Evolutionary conservation across 2,329 filamentous ascomycete species (phyloP).

Genomic region (Talaromyces pinophilus): DNA sequence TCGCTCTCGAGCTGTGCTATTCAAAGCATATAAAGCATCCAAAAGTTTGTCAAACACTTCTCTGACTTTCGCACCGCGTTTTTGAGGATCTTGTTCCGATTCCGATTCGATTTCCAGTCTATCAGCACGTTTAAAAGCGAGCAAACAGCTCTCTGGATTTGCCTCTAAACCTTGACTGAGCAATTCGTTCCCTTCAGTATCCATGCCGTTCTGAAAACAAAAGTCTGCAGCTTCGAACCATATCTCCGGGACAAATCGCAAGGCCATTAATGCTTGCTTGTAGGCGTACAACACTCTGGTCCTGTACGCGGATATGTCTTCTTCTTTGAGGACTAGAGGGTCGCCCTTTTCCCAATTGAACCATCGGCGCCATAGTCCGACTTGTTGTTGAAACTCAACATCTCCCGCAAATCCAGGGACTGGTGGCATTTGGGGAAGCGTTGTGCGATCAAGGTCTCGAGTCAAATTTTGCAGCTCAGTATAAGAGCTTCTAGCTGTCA

Average conservation of each 20-base stretch:
- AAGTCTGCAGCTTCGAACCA: constrained; percentile 96
- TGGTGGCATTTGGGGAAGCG: constrained; percentile 78
- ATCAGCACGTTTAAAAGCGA: constrained; percentile 88
- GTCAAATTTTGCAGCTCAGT: constrained; percentile 89
- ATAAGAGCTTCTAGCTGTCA: constrained; percentile 90
- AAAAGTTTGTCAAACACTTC: constrained; percentile 82
- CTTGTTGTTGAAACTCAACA: constrained; percentile 78
- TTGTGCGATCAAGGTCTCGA: constrained; percentile 71
- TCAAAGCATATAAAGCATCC: constrained; percentile 82
- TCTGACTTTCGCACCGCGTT: constrained; percentile 71
- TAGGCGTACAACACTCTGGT: constrained; percentile 85
- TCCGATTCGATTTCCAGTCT: constrained; percentile 77
- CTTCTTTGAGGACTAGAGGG: constrained; percentile 78
- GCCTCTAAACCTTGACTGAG: constrained; percentile 79
- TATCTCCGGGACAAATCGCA: constrained; percentile 92
- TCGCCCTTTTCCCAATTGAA: constrained; percentile 94
- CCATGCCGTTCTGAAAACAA: constrained; percentile 76
- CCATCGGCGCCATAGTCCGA: constrained; percentile 90
- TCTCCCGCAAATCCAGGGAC: constrained; percentile 84
- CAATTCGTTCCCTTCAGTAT: constrained; percentile 73
- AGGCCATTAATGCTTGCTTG: constrained; percentile 87
- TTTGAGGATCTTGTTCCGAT: constrained; percentile 67
- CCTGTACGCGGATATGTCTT: constrained; percentile 74
- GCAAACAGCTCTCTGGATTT: constrained; percentile 88
- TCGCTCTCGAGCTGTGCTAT: constrained; percentile 67